Base-by-base conservation (phyloP, 495 filamentous ascomycete genomes). In the Penicillium soppii region DNA sequence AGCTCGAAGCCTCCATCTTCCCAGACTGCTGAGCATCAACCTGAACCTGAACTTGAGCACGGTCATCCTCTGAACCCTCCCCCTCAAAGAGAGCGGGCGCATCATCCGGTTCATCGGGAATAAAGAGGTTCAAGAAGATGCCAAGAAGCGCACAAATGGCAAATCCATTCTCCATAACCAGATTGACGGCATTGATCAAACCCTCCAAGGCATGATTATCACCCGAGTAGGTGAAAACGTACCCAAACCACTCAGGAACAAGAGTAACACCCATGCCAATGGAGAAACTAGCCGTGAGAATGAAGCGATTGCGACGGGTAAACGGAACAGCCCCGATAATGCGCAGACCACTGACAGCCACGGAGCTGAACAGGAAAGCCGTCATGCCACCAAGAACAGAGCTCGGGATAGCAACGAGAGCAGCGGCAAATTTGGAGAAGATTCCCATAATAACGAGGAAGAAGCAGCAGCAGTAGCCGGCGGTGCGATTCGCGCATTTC, bases 381-480 rank as follows among this genome's bases (percentile, higher is more conserved):
- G 92, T 96, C 89, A 97, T 95, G 25, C 92, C 92, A 43, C 91
- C 91, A 4, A 96, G 75, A 1, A 95, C 90, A 2, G 92, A 57
- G 22, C 78, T 71, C 0, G 92, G 92, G 56, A 96, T 96, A 33
- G 90, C 74, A 8, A 92, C 87, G 1, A 96, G 80, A 1, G 89
- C 79, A 1, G 92, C 91, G n/a, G 91, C 90, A 66, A 96, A 95
- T 56, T 96, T 96, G 49, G 90, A 84, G 69, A 96, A 95, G 54
- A 96, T 75, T 35, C 91, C 91, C 87, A 92, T 91, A 63, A 96
- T 64, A 45, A 96, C 69, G 16, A 96, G 77, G 77, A 95, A 96
- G 58, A 91, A 73, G 73, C 89, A 89, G 62, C 71, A 76, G 43
- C 68, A 80, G 62, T 90, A 96, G 9, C 91, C 91, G 3, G 91